These are phyloP conservation scores for Colletotrichum paranaense DNA, from an alignment of 2,329 filamentous ascomycete species.

Conservation along the genomic window DNA sequence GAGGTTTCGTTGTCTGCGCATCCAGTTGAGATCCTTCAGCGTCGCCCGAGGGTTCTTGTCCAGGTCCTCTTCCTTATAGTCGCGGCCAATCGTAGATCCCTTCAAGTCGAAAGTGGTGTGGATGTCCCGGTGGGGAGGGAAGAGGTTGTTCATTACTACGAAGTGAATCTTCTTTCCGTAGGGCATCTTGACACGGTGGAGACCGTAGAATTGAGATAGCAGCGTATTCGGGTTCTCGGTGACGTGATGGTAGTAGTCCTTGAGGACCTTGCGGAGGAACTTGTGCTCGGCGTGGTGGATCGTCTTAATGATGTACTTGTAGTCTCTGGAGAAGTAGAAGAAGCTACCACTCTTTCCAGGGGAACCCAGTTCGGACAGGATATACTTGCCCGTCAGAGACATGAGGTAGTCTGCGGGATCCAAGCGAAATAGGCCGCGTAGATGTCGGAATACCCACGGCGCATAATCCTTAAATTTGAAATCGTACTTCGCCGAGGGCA, in stretches of 20 bases:
- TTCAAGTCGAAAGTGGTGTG: slow-evolving; percentile 98
- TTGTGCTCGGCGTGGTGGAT: slow-evolving; percentile 97
- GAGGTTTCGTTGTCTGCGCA: slow-evolving; percentile 84
- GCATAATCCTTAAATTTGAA: slow-evolving; percentile 99
- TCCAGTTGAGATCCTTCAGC: slow-evolving; percentile 96
- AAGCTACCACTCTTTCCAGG: slow-evolving; percentile 99
- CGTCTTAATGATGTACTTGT: slow-evolving; percentile 99
- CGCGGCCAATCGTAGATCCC: slow-evolving; percentile 92
- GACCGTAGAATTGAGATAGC: slow-evolving; percentile 95
- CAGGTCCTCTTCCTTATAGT: slow-evolving; percentile 89
- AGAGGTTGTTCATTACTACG: slow-evolving; percentile 99
- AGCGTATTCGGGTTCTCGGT: slow-evolving; percentile 95
- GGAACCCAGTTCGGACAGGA: slow-evolving; percentile 94
- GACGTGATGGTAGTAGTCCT: slow-evolving; percentile 94
- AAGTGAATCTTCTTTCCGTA: slow-evolving; percentile 99
- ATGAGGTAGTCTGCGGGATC: slow-evolving; percentile 98
- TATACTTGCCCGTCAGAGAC: slow-evolving; percentile 98
- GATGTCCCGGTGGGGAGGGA: slow-evolving; percentile 96
- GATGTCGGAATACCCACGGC: slow-evolving; percentile 97
- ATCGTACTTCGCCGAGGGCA: slow-evolving; percentile 98
- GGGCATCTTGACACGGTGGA: slow-evolving; percentile 97
- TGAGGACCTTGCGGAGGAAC: slow-evolving; percentile 84
- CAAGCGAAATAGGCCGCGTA: slow-evolving; percentile 87
- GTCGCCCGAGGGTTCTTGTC: slow-evolving; percentile 92
- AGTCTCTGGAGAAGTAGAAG: slow-evolving; percentile 99